A percentile compares a stretch with the other conserved stretches of the same genome.
These are phyloP conservation scores for Ambrosiella xylebori DNA, from an alignment of 2,329 filamentous ascomycete species.

Conservation along the genomic window DNA sequence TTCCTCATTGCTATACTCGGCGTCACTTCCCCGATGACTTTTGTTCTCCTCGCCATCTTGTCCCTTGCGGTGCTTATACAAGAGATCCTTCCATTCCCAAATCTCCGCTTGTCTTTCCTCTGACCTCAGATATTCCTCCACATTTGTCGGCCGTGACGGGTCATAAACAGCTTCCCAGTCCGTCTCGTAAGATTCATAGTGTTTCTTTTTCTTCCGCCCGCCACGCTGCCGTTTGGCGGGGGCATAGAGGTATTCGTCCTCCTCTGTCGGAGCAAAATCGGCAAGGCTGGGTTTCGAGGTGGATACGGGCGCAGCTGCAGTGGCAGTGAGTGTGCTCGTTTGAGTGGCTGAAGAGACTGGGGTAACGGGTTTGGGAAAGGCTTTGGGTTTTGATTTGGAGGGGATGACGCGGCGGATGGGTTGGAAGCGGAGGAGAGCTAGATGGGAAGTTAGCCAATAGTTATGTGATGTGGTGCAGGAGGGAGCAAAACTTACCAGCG, in stretches of 20 bases:
- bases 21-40: slow-evolving; percentile 2
- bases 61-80: slow-evolving; percentile 54
- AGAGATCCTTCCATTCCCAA: slow-evolving; percentile 66
- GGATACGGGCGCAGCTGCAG: slow-evolving; percentile 19
- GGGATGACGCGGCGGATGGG: slow-evolving; percentile 61
- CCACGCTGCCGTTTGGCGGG: slow-evolving; percentile 54
- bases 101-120: slow-evolving; percentile 70
- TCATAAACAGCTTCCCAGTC: slow-evolving; percentile 92
- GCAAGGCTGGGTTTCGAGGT: slow-evolving; percentile 51
- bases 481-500: slow-evolving; percentile 18
- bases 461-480: not conserved
- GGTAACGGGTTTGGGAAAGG: slow-evolving; percentile 18
- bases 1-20: slow-evolving; percentile 21
- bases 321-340: slow-evolving; percentile 21
- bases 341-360: slow-evolving; percentile 15
- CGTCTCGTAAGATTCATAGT: slow-evolving; percentile 41
- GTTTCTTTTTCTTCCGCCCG: slow-evolving; percentile 56
- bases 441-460: not conserved
- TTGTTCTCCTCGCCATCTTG: slow-evolving; percentile 28
- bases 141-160: slow-evolving; percentile 62
- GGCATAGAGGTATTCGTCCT: slow-evolving; percentile 65
- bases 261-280: slow-evolving; percentile 61
- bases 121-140: slow-evolving; percentile 68
- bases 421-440: slow-evolving; percentile 61
- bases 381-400: slow-evolving; percentile 42